Base-by-base conservation (phyloP, 1,284 basidiomycete genomes). In the Earliella scabrosa region DNA sequence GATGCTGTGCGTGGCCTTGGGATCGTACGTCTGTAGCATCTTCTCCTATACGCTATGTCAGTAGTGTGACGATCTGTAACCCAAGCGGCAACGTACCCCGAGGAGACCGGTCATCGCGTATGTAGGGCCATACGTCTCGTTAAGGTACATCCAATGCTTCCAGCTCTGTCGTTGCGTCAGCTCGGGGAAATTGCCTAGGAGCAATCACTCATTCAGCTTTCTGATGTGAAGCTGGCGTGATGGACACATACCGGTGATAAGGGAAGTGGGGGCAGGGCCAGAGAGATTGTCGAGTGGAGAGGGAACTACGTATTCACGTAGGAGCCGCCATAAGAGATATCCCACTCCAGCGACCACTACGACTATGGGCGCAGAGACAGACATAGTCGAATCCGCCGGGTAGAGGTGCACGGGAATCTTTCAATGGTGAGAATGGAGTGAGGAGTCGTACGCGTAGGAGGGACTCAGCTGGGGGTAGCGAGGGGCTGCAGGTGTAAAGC, bases 1-100 rank as follows among this genome's bases (percentile, higher is more conserved):
- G 13, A 73, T 64, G 39, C 55, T 61, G 26, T 67, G 61, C 24
- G 69, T 47, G 2, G 68, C 68, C 18, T 32, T 40, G 5, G 68
- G 64, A 34, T 69, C 66, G 32, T 53, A 54, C n/a, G 65, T 52
- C 20, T 56, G 58, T 13, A 68, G 59, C 27, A 54, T 49, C 14
- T 56, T 52, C 31, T 50, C 55, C 64, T 66, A 16, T 14, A n/a
- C 48, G 54, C 63, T 65, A 14, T 3, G 2, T 5, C 14, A 23
- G 35, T 13, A 4, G 18, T 13, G 29, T 7, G 29, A 31, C 7
- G 29, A 13, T 7, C 13, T 13, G 13, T 13, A 31, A 31, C 29
- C 7, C 6, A 13, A 31, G 29, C 6, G 7, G 14, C 16, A 27
- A 39, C 56, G 9, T 26, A 58, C 56, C 6, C 52, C 52, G 3